Evolutionary conservation across 768 basidiomycete species (phyloP), one percentile per base, ranked within the genome.

Genomic region (Mrakia hoshinonis): DNA sequence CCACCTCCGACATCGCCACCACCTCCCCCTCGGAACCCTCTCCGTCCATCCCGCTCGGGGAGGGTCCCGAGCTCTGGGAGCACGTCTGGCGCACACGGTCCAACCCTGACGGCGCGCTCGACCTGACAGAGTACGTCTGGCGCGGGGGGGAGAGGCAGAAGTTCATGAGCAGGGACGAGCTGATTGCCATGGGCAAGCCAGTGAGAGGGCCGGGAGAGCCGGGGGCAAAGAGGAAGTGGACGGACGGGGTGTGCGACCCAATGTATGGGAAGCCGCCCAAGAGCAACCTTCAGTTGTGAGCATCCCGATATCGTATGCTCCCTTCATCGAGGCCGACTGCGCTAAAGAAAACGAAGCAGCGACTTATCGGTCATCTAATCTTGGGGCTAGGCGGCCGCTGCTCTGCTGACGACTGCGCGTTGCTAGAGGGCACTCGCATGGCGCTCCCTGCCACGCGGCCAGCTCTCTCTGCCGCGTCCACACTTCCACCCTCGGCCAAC

Each of bases 11-110:
- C 49, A 26, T 36, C 52, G 39, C 38, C 43, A n/a, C 67, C 52
- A 39, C 38, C 13, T 39, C 26, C 38, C 7, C 39, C 22, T 39
- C 39, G 48, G 36, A 64, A 61, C 58, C 61, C 5, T n/a, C 26
- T 12, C 29, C 46, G 2, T 9, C 69, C 34, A 52, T 70, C 62
- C 69, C 69, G 22, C 63, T 70, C 49, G 48, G 47, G 18, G 60
- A 70, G 36, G 69, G 69, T 26, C 9, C 5, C 11, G 62, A 64
- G 34, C 69, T 70, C 48, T 61, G 58, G 58, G 36, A 61, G 34
- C 34, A 61, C 58, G 58, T 61, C 34, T 61, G 58, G 58, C 18
- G 36, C 5, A 61, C 18, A 3, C 31, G 58, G 34, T n/a, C 34
- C 58, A 31, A 36, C n/a, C n/a, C n/a, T n/a, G n/a, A n/a, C 36